phyloP scores from a whole-genome alignment of 2,329 filamentous ascomycete species.

The Verticillium alfalfae region DNA sequence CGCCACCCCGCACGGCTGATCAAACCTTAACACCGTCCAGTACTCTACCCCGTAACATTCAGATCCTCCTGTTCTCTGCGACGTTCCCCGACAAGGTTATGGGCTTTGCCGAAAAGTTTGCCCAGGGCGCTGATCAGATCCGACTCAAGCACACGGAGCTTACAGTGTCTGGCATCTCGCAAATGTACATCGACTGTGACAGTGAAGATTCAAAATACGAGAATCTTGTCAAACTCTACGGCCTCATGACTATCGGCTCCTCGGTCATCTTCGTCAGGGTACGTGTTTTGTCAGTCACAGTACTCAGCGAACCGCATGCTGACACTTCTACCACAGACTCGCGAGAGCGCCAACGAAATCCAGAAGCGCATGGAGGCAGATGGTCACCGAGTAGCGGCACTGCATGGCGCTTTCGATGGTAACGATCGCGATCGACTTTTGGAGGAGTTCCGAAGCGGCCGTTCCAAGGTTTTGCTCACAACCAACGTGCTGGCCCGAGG shows the following conservation, averaged over 20 bases:
- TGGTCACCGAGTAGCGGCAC: conserved; percentile 84
- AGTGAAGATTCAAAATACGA: conserved; percentile 79
- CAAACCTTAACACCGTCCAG: conserved; percentile 31
- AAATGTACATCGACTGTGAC: conserved; percentile 94
- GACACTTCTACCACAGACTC: conserved; percentile 50
- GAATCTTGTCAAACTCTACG: conserved; percentile 86
- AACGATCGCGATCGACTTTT: conserved; percentile 77
- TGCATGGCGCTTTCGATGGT: conserved; percentile 86
- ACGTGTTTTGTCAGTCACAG: conserved; percentile 17
- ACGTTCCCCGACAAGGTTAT: conserved; percentile 86
- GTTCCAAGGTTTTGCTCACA: conserved; percentile 93
- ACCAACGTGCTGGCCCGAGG: conserved; percentile 95
- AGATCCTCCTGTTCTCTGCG: conserved; percentile 92
- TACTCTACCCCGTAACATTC: conserved; percentile 67
- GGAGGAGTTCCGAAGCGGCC: conserved; percentile 77
- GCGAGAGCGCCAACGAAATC: conserved; percentile 79
- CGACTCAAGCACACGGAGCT: conserved; percentile 86
- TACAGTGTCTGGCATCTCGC: conserved; percentile 94
- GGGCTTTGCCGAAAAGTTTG: conserved; percentile 76
- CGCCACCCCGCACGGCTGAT: conserved; percentile 1
- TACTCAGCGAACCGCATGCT: background rate
- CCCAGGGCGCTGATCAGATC: conserved; percentile 79
- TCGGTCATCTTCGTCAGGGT: conserved; percentile 98
- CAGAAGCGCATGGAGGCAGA: conserved; percentile 80
- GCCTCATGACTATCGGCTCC: conserved; percentile 91